phyloP scores from a whole-genome alignment of 768 basidiomycete species.

The Boletus vermiculosoides region DNA sequence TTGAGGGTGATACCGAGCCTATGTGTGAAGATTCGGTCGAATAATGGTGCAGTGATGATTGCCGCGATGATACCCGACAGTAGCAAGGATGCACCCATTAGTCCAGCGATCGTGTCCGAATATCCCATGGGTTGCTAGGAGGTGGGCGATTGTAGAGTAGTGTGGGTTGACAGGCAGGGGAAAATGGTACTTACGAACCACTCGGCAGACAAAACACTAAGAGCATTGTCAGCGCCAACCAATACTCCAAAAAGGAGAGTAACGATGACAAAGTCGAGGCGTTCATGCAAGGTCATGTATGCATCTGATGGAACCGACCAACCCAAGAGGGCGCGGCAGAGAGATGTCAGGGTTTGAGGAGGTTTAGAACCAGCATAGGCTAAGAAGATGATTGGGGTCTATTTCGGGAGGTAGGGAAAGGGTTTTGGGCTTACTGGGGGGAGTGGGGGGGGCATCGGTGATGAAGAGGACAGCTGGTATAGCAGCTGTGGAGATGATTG shows the following conservation, averaged over 20 bases:
- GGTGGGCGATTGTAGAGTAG: neutral
- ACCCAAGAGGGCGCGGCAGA: constrained; percentile 55
- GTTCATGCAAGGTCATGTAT: constrained; percentile 63
- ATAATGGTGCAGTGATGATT: constrained; percentile 65
- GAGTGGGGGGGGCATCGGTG: constrained; percentile 60
- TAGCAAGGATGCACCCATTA: constrained; percentile 68
- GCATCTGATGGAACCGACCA: constrained; percentile 39
- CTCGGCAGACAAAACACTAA: constrained; percentile 65
- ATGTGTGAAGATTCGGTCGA: constrained; percentile 81
- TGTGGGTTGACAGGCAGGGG: neutral
- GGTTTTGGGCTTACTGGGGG: constrained; percentile 58
- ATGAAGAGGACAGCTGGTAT: constrained; percentile 62
- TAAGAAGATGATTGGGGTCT: constrained; percentile 23
- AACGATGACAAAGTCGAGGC: constrained; percentile 67
- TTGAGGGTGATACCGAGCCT: constrained; percentile 62
- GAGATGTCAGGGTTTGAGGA: constrained; percentile 51
- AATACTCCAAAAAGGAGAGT: constrained; percentile 60
- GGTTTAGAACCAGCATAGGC: constrained; percentile 68
- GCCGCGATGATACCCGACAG: constrained; percentile 71
- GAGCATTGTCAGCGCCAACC: constrained; percentile 62
- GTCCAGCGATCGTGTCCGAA: constrained; percentile 58
- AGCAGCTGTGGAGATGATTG: constrained; percentile 63
- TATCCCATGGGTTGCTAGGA: constrained; percentile 71
- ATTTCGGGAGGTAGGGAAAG: neutral
- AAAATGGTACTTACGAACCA: constrained; percentile 51